Evolutionary conservation across 176 grass and related monocot genomes (phyloP), one percentile per base, ranked within the genome.

Genomic region (Otatea glauca): DNA sequence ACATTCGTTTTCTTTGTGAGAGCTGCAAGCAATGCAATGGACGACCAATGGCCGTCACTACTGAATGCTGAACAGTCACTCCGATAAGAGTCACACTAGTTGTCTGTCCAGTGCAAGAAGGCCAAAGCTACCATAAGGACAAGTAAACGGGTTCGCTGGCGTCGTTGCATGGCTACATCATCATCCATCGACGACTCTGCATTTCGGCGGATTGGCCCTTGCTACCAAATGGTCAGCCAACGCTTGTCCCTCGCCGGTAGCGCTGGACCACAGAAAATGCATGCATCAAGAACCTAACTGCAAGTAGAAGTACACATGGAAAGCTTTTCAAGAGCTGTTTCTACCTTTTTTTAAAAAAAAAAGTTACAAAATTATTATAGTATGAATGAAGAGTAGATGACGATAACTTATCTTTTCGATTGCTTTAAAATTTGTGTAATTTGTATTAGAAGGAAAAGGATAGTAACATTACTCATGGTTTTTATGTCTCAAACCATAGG

Each of bases 1-100:
- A n/a, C n/a, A n/a, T n/a, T n/a, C n/a, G n/a, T 72, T 78, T 78
- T 79, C 84, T 45, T 21, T 44, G 5, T 5, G 21, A 48, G 42
- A 27, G n/a, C 12, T 15, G 43, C n/a, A 27, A 71, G 24, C 56
- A 24, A 60, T 60, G 59, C 59, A 27, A 27, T 6, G 11, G 4
- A 9, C 23, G 59, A 3, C 60, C 24, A 62, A 27, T 62, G 60
- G 24, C 24, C 25, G 61, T 6, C 61, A 15, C 32, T 2, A 25
- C 61, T 15, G 61, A 64, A 64, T 29, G 63, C 63, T 24, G 23
- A 24, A 29, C 50, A 1, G 59, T 43, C 44, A 21, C 44, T 37
- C 13, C 1, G 45, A 10, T 17, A 37, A 84, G 44, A 41, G 82
- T 54, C 75, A 45, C 35, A 43, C 62, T 65, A 18, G 14, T n/a